phyloP scores from a whole-genome alignment of 257 asterid species.

The Thymus quinquecostatus region DNA sequence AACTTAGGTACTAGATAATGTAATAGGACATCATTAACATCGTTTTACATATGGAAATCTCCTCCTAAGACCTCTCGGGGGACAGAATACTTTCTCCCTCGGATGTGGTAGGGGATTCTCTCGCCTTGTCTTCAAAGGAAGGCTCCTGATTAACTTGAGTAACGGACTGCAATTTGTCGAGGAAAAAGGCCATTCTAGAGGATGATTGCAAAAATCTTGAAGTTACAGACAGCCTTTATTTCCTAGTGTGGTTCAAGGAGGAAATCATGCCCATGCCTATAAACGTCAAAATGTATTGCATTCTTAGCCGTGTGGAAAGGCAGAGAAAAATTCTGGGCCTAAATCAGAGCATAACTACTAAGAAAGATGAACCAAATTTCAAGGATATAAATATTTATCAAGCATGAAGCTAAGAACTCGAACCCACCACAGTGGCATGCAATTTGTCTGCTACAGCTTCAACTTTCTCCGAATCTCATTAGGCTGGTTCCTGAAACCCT shows the following conservation, averaged over 20 bases:
- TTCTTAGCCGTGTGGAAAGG: too few species aligned
- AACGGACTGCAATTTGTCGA: slow-evolving; percentile 43
- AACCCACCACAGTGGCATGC: too few species aligned
- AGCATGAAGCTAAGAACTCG: too few species aligned
- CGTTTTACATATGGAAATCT: slow-evolving; percentile 60
- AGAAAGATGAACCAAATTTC: too few species aligned
- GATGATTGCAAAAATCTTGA: slow-evolving; percentile 14
- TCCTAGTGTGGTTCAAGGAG: not conserved
- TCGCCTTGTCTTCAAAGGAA: slow-evolving; percentile 41
- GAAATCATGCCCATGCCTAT: not conserved
- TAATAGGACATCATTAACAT: not conserved
- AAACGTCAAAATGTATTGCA: too few species aligned
- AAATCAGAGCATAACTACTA: too few species aligned
- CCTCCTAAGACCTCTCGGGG: slow-evolving; percentile 77
- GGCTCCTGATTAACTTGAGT: slow-evolving; percentile 45
- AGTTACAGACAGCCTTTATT: not conserved
- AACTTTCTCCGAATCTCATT: too few species aligned
- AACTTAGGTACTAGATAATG: slow-evolving; percentile 10
- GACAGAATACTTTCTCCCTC: slow-evolving; percentile 52
- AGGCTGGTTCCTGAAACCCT: too few species aligned
- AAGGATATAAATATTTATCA: too few species aligned
- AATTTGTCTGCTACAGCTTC: too few species aligned
- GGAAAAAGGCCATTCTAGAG: slow-evolving; percentile 21
- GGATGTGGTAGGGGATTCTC: slow-evolving; percentile 48
- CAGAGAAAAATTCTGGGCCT: too few species aligned